Evolutionary conservation across 495 filamentous ascomycete species (phyloP).

Genomic region (Tuber aestivum): DNA sequence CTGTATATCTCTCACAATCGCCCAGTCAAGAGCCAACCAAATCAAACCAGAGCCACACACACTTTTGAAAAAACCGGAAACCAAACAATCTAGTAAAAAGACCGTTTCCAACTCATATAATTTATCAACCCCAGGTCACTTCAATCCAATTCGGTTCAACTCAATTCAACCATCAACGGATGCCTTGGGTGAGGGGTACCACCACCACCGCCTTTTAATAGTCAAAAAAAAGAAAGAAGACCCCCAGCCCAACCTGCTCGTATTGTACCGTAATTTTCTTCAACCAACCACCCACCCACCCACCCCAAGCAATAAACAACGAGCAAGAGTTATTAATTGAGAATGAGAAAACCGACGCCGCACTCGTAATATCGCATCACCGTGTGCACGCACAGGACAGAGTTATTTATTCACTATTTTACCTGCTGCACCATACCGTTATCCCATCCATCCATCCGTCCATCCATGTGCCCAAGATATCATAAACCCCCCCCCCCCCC

Average conservation of each 20-base stretch:
- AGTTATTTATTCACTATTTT: background rate
- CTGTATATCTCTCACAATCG: background rate
- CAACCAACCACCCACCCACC: background rate
- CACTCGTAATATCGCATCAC: background rate
- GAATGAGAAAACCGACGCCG: background rate
- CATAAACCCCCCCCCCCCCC: too few species aligned
- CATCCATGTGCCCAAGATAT: too few species aligned
- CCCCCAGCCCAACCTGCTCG: background rate
- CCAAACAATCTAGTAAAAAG: background rate
- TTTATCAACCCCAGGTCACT: background rate
- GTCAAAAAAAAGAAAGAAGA: background rate
- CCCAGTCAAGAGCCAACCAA: background rate
- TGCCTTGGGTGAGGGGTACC: background rate
- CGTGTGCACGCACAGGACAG: background rate
- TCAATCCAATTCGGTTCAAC: too few species aligned
- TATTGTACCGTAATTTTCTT: too few species aligned
- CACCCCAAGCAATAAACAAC: background rate
- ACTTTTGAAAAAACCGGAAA: background rate
- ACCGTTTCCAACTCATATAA: background rate
- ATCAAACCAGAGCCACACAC: background rate
- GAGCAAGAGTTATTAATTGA: background rate
- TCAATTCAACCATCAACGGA: background rate
- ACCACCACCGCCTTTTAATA: background rate
- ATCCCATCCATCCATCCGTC: background rate
- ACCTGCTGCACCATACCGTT: background rate